Base-by-base conservation (phyloP, 805 yeast genomes). In the Candida chauliodis region DNA sequence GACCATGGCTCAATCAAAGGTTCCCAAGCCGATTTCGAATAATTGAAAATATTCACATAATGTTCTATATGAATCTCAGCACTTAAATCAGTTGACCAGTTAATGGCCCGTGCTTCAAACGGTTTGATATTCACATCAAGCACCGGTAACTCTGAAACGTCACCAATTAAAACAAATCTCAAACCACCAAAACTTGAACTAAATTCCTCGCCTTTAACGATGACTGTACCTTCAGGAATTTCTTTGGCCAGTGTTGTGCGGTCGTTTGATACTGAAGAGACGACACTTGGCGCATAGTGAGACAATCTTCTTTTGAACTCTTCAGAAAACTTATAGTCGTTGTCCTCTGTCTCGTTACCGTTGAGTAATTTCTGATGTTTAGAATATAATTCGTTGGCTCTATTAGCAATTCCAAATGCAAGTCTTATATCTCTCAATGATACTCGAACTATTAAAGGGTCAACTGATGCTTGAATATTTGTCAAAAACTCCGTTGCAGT, bases 1-100 rank as follows among this genome's bases (percentile, higher is more conserved):
- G 87, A 81, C 85, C 95, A 84, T 0, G 91, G 82, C 52, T 93
- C 99, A 35, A 93, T 58, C 32, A 93, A 65, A 0, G 99, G 97
- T 52, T 93, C 98, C 98, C 99, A 90, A 0, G 88, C 76, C 3
- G 96, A 89, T 44, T 84, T 78, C 0, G 96, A 77, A 56, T 90
- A 90, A 56, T 89, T 89, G 68, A 84, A 90, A 15, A 87, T 77
- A 57, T 87, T 89, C 8, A 84, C 74, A 43, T 66, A 75, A 0
- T 88, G 71, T 43, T 78, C 84, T 24, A 89, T 58, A 18, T 76
- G 74, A 0, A 83, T 69, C 40, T 78, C 79, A 1, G 87, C 84
- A 48, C 79, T 81, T 38, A 90, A 58, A 43, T 85, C 90, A 1
- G 90, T 79, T 0, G 95, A 83, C 97, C 97, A 90, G 50, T 90